A percentile compares a stretch with the other conserved stretches of the same genome.
phyloP scores from a whole-genome alignment of 768 basidiomycete genomes.

The Tulasnella sp. region DNA sequence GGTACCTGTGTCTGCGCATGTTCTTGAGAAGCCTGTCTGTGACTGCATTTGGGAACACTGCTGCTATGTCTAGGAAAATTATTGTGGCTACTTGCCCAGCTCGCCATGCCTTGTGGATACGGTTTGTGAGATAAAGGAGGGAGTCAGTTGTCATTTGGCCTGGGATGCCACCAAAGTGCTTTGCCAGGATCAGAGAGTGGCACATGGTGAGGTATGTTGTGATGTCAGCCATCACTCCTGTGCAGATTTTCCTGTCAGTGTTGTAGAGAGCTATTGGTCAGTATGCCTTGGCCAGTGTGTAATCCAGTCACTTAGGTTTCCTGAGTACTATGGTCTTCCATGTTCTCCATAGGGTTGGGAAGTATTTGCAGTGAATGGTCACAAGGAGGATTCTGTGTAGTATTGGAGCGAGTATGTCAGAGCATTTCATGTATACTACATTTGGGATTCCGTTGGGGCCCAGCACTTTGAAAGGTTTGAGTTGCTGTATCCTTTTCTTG shows the following conservation, averaged over 20 bases:
- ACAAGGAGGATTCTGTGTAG: background rate
- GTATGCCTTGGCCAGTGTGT: slow-evolving; percentile 18
- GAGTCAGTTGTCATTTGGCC: slow-evolving; percentile 19
- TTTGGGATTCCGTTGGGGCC: slow-evolving; percentile 15
- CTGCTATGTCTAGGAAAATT: slow-evolving; percentile 16
- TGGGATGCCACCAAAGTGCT: slow-evolving; percentile 19
- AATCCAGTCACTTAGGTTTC: slow-evolving; percentile 19
- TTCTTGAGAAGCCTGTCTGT: slow-evolving; percentile 13
- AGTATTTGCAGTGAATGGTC: background rate
- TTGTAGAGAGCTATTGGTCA: slow-evolving; percentile 17
- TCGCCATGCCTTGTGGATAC: slow-evolving; percentile 17
- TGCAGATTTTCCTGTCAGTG: slow-evolving; percentile 8
- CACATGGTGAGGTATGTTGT: background rate
- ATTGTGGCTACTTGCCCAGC: slow-evolving; percentile 5
- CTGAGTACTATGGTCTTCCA: slow-evolving; percentile 13
- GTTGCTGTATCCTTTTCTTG: background rate
- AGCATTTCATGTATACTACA: background rate
- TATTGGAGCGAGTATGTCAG: background rate
- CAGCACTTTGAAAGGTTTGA: slow-evolving; percentile 3
- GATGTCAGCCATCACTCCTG: background rate
- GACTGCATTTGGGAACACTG: slow-evolving; percentile 18
- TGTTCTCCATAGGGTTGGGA: background rate
- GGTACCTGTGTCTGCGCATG: slow-evolving; percentile 11
- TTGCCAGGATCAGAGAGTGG: slow-evolving; percentile 13
- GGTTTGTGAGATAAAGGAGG: background rate